A percentile compares a stretch with the other conserved stretches of the same genome.
Evolutionary conservation across 352 stramenopile species (phyloP).

Genomic region (Pythium dissotocum): DNA sequence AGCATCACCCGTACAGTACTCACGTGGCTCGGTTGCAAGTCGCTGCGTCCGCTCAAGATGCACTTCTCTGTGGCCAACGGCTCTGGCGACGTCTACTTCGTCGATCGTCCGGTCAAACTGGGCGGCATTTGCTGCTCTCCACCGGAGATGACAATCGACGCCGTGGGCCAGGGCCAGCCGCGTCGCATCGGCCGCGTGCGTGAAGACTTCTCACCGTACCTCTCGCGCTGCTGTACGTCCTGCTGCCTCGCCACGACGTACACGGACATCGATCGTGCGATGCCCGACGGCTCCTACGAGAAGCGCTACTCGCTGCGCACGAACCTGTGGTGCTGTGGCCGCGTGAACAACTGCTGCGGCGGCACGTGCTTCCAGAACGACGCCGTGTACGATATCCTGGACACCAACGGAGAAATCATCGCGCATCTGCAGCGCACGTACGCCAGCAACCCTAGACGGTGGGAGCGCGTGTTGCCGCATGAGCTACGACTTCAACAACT

Average conservation of each 20-base stretch:
- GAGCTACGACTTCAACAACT: slow-evolving; percentile 51
- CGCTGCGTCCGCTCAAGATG: slow-evolving; percentile 44
- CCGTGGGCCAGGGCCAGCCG: slow-evolving; percentile 21
- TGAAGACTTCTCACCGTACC: slow-evolving; percentile 60
- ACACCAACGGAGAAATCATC: slow-evolving; percentile 47
- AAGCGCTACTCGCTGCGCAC: slow-evolving; percentile 53
- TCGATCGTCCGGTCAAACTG: slow-evolving; percentile 40
- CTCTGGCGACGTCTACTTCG: slow-evolving; percentile 50
- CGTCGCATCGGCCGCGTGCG: slow-evolving; percentile 44
- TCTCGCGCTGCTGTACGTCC: slow-evolving; percentile 36
- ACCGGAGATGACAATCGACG: slow-evolving; percentile 47
- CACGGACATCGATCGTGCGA: slow-evolving; percentile 56
- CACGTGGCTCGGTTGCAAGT: slow-evolving; percentile 39
- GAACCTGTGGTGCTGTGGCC: slow-evolving; percentile 57
- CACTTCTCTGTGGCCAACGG: slow-evolving; percentile 43
- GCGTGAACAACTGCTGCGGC: slow-evolving; percentile 73
- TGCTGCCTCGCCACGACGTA: slow-evolving; percentile 67
- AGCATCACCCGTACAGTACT: slow-evolving; percentile 37
- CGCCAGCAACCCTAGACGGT: slow-evolving; percentile 28
- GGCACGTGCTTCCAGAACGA: slow-evolving; percentile 64
- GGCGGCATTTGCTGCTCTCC: slow-evolving; percentile 41
- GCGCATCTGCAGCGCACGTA: slow-evolving; percentile 64
- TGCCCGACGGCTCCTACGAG: slow-evolving; percentile 54
- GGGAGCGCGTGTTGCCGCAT: slow-evolving; percentile 41
- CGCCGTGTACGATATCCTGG: slow-evolving; percentile 66